Conservation (phyloP, 441 rosid genomes). For the Aleurites moluccanus region DNA sequence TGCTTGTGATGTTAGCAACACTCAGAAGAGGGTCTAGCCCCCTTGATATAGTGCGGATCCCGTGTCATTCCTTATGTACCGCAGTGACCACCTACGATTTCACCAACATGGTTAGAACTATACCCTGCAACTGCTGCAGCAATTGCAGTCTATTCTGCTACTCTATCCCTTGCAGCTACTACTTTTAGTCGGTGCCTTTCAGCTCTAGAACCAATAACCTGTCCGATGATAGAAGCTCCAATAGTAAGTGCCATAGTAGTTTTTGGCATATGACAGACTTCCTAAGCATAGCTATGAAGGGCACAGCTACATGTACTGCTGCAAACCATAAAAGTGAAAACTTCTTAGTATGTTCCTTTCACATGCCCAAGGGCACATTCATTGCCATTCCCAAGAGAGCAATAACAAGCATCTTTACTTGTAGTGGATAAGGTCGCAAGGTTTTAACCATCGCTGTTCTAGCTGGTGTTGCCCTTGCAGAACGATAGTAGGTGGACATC, state of each 20-base stretch:
- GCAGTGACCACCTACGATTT: conserved; percentile 32
- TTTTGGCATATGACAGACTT: conserved; percentile 81
- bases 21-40: conserved; percentile 19
- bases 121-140: conserved; percentile 25
- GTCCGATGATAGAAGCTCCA: conserved; percentile 79
- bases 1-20: conserved; percentile 27
- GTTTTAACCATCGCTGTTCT: conserved; percentile 62
- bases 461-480: conserved; percentile 81
- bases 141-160: conserved; percentile 23
- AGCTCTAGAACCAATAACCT: conserved; percentile 81
- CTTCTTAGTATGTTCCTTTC: conserved; percentile 80
- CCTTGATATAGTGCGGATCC: conserved; percentile 26
- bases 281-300: conserved; percentile 84
- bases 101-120: conserved; percentile 24
- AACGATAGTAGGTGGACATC: conserved; percentile 74
- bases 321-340: conserved; percentile 82
- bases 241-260: conserved; percentile 83
- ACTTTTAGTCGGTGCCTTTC: conserved; percentile 66
- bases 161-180: conserved; percentile 32
- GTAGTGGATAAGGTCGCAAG: conserved; percentile 77
- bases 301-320: conserved; percentile 89
- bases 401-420: conserved; percentile 71
- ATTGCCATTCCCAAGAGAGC: conserved; percentile 82
- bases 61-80: conserved; percentile 37
- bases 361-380: conserved; percentile 71